Evolutionary conservation across 305 asterid genomes (phyloP).

Genomic region (Fraxinus sp.): DNA sequence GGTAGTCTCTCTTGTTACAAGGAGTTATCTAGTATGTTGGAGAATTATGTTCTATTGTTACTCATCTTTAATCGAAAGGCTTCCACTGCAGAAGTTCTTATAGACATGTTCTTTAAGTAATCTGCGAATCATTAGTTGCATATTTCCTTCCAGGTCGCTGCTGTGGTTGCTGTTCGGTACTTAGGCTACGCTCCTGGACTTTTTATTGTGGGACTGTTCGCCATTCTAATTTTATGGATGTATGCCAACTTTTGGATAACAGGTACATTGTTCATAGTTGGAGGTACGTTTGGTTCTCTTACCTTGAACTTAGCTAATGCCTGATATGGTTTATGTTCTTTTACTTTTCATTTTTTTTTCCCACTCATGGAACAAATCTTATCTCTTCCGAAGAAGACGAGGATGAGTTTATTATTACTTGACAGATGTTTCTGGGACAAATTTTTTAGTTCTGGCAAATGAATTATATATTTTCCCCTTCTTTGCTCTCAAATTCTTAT

Average conservation of each 20-base stretch:
- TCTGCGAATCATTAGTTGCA: conserved; percentile 18
- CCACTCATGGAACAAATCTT: not conserved
- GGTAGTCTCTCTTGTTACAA: conserved; percentile 1
- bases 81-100: conserved; percentile 23
- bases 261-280: conserved; percentile 88
- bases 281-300: conserved; percentile 59
- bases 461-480: conserved; percentile 15
- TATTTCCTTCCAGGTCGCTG: conserved; percentile 77
- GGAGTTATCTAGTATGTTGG: conserved; percentile 12
- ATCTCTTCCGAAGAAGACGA: not conserved
- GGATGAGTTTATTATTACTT: not conserved
- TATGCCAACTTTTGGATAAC: conserved; percentile 99
- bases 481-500: conserved; percentile 4
- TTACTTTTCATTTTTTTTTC: not conserved
- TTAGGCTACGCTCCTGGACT: conserved; percentile 98
- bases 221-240: conserved; percentile 91
- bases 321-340: conserved; percentile 8
- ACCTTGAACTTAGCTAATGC: not conserved
- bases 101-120: conserved; percentile 5
- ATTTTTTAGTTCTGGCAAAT: not conserved
- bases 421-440: not conserved
- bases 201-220: conserved; percentile 89
- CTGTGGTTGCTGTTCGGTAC: conserved; percentile 91
- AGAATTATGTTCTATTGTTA: conserved; percentile 11
- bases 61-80: conserved; percentile 15